These are phyloP conservation scores for Osmozyma mogii DNA, from an alignment of 805 yeast genomes.

Conservation along the genomic window DNA sequence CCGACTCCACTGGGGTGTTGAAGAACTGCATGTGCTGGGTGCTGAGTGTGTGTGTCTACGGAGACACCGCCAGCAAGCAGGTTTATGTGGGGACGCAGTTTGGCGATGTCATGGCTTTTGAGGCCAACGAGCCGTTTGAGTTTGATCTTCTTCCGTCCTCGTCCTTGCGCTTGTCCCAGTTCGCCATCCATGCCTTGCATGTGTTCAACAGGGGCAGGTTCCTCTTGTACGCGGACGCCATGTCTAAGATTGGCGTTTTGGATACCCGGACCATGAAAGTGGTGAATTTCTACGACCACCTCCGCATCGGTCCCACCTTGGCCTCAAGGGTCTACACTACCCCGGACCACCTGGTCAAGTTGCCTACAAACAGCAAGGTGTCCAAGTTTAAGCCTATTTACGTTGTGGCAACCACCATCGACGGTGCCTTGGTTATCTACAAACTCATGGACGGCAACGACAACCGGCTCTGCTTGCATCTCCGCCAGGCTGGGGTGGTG, in stretches of 20 bases:
- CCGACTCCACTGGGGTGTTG: no score
- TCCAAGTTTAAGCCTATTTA: conserved; percentile 18
- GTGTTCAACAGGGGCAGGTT: conserved; percentile 12
- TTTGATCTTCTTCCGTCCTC: conserved; percentile 8
- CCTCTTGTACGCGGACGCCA: conserved; percentile 19
- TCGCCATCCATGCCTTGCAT: conserved; percentile 16
- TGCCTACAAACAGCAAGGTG: conserved; percentile 3
- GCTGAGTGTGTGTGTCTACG: neutral
- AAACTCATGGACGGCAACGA: conserved; percentile 14
- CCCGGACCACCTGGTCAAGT: conserved; percentile 1
- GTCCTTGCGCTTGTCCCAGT: conserved; percentile 16
- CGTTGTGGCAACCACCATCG: conserved; percentile 15
- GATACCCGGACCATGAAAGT: conserved; percentile 10
- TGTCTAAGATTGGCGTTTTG: conserved; percentile 24
- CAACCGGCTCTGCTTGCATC: conserved; percentile 10
- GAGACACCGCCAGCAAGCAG: neutral
- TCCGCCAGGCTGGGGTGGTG: conserved; percentile 9
- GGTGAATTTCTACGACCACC: conserved; percentile 13
- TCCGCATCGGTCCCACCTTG: conserved; percentile 17
- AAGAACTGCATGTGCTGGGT: neutral
- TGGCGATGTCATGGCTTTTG: conserved; percentile 20
- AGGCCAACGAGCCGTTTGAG: conserved; percentile 6
- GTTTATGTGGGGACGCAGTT: conserved; percentile 22
- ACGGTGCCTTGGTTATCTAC: conserved; percentile 16
- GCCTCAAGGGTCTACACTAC: conserved; percentile 10